Conservation (phyloP, 2,329 filamentous ascomycete genomes). For the Aspergillus chevalieri region DNA sequence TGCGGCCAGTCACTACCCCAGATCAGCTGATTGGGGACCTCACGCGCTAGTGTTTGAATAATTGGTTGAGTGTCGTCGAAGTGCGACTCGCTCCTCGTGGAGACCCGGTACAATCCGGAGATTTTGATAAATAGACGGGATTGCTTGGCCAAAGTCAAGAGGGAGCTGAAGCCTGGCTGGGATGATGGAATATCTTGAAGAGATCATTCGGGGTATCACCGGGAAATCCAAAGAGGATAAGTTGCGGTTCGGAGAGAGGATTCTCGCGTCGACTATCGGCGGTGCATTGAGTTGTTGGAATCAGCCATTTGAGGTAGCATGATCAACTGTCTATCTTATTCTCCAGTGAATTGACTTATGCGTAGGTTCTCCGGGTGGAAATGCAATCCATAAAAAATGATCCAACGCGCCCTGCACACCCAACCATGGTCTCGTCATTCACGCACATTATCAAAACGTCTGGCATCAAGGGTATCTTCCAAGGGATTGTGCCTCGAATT, state of each 20-base stretch:
- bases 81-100: no score
- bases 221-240: slow-evolving; percentile 5
- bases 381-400: slow-evolving; percentile 12
- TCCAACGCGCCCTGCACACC: slow-evolving; percentile 3
- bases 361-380: slow-evolving; percentile 6
- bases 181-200: slow-evolving; percentile 8
- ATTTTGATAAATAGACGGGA: no score
- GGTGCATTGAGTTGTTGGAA: slow-evolving; percentile 14
- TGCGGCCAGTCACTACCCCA: no score
- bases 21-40: no score
- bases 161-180: no score
- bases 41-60: no score
- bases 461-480: no score
- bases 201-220: slow-evolving; percentile 4
- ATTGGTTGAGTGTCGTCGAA: no score
- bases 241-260: slow-evolving; percentile 8
- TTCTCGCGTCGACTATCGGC: slow-evolving; percentile 14
- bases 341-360: background rate
- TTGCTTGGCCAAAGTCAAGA: no score
- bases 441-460: slow-evolving; percentile 1
- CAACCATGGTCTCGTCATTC: slow-evolving; percentile 5
- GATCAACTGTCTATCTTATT: background rate
- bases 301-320: slow-evolving; percentile 14
- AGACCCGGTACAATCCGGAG: no score
- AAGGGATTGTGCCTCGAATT: no score